Evolutionary conservation across 2,329 filamentous ascomycete genomes (phyloP).

Genomic region (Apiospora rasikravindrae): DNA sequence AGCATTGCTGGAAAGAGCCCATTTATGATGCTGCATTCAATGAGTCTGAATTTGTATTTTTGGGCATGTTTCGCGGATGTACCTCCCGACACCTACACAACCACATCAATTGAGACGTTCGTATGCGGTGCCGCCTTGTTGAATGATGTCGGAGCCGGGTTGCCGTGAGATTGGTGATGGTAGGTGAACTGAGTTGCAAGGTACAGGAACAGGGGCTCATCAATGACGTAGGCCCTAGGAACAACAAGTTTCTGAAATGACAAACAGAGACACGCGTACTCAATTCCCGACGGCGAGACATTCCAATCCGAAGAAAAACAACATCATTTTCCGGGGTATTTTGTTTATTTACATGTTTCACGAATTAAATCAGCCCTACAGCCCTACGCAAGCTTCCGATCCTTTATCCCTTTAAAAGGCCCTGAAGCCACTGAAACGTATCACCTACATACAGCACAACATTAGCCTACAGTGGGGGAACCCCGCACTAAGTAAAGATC

Average conservation of each 20-base stretch:
- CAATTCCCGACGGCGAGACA: background rate
- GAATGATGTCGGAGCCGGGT: background rate
- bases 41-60: background rate
- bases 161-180: background rate
- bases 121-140: background rate
- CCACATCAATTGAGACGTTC: background rate
- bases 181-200: slow-evolving; percentile 4
- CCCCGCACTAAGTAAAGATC: background rate
- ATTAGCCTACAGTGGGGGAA: background rate
- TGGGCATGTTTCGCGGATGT: fast-evolving
- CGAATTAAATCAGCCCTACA: background rate
- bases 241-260: background rate
- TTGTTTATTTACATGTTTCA: background rate
- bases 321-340: background rate
- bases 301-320: background rate
- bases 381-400: background rate
- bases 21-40: background rate
- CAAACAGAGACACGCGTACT: background rate
- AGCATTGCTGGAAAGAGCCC: background rate
- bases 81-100: background rate
- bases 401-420: background rate
- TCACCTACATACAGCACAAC: background rate
- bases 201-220: background rate
- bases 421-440: background rate
- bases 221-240: background rate